phyloP scores from a whole-genome alignment of 306 rosid genomes.

The Mucuna pruriens region DNA sequence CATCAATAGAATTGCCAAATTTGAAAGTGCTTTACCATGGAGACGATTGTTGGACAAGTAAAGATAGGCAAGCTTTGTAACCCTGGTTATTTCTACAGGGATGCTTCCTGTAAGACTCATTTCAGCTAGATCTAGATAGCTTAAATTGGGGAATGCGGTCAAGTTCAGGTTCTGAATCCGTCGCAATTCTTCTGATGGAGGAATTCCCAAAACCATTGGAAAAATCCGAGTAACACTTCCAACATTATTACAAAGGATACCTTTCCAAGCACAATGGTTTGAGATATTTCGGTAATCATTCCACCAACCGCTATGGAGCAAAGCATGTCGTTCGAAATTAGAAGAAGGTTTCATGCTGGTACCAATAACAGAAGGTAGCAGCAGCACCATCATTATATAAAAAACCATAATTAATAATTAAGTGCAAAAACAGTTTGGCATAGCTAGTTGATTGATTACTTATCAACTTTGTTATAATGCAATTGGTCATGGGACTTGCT shows the following conservation, averaged over 20 bases:
- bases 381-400: no score
- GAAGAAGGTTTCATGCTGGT: no score
- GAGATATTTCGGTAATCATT: background rate
- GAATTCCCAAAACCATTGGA: rapidly evolving
- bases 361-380: no score
- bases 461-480: no score
- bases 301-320: constrained; percentile 23
- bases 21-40: background rate
- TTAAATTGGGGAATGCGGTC: background rate
- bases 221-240: background rate
- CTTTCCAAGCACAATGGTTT: background rate
- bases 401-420: no score
- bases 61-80: background rate
- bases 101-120: background rate
- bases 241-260: background rate
- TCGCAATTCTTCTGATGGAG: background rate
- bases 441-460: no score
- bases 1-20: background rate
- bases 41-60: background rate
- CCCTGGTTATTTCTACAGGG: background rate
- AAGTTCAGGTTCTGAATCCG: background rate
- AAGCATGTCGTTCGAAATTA: constrained; percentile 6
- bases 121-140: background rate
- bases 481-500: no score
- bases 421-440: no score